Conservation (phyloP, 345 rosid species). For the Alliaria petiolata region DNA sequence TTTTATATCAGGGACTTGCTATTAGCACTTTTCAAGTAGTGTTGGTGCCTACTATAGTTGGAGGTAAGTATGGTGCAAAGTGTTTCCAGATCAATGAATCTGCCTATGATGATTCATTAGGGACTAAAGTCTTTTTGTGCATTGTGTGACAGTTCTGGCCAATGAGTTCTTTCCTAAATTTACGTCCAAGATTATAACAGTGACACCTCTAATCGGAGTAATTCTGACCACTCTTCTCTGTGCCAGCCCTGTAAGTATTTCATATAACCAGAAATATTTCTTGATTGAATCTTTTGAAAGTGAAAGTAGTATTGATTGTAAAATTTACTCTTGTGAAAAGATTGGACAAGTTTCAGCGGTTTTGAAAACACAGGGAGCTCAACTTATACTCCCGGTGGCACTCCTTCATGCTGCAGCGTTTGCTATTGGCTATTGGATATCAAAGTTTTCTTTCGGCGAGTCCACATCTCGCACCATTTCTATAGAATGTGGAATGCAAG, state of each 20-base stretch:
- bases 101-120: not conserved
- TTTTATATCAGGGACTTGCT: constrained; percentile 73
- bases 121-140: not conserved
- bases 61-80: constrained; percentile 49
- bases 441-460: constrained; percentile 81
- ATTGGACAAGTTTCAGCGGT: constrained; percentile 94
- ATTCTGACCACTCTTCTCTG: constrained; percentile 89
- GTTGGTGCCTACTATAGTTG: constrained; percentile 75
- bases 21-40: constrained; percentile 98
- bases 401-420: constrained; percentile 78
- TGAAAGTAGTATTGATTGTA: not conserved
- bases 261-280: not conserved
- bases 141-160: constrained; percentile 56
- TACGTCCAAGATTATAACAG: constrained; percentile 68
- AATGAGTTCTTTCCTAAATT: constrained; percentile 93
- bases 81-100: not conserved
- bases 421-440: constrained; percentile 80
- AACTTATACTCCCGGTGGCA: constrained; percentile 82
- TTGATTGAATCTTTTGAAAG: not conserved
- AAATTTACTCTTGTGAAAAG: constrained; percentile 32
- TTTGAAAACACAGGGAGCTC: constrained; percentile 86
- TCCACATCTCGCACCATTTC: constrained; percentile 98
- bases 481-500: constrained; percentile 99
- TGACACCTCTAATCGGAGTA: constrained; percentile 93
- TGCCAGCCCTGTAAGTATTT: constrained; percentile 89